Evolutionary conservation across 1,139 yeast species (phyloP), one percentile per base, ranked within the genome.

Genomic region (Magnusiomyces magnusii): DNA sequence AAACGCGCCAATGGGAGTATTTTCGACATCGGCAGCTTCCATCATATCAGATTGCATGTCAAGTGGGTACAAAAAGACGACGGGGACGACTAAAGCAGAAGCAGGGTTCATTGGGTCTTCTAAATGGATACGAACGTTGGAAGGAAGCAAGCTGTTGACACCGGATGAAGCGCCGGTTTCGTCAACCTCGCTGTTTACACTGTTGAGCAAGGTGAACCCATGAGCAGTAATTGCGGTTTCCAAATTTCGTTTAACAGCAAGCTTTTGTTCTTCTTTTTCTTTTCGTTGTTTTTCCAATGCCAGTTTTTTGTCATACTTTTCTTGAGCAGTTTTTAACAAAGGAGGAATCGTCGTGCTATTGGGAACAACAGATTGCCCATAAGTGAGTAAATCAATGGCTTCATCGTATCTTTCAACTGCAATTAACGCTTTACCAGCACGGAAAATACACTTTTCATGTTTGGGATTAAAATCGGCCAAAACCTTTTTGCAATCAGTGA

Each of bases 41-140:
- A 92, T 76, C 65, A 85, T 85, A 71, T 92, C 97, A 65, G 92
- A 88, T 69, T 89, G 95, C 69, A 87, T 87, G 9, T 83, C 84
- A 2, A 93, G 81, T 17, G 98, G 98, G 66, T 91, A 93, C 61
- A 92, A 73, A 19, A 91, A 77, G 76, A 87, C 77, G 0, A 93
- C 87, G 0, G 98, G 97, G 65, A 90, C 80, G 24, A 87, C 79
- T 57, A 93, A 74, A 66, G 87, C 91, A 0, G 96, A 86, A 64
- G 87, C 88, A 57, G 86, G 79, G 69, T 91, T 96, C 56, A 76
- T 67, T 10, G 83, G 81, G 66, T 89, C 86, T 69, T 88, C 95
- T 47, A 93, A 76, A 60, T 39, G 44, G 47, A 84, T 69, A 57
- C 75, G 73, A 31, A 69, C 61, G 39, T 68, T 68, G 24, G 63